Conservation (phyloP, 352 stramenopile genomes). For the Pythium plurisporium region DNA sequence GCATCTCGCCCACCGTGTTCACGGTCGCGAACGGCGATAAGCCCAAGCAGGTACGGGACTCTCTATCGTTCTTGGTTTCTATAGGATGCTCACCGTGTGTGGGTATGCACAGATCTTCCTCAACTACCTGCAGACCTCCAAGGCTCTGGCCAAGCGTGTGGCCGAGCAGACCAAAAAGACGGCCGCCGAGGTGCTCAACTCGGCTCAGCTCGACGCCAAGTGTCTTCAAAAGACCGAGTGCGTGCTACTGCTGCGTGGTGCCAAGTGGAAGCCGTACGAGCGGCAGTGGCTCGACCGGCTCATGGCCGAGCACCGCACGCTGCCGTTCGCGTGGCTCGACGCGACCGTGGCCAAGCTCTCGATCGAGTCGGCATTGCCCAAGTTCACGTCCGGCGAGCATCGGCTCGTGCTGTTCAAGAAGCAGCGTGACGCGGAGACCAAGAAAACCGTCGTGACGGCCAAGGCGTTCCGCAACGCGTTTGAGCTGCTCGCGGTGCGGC, state of each 20-base stretch:
- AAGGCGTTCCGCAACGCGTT: conserved; percentile 66
- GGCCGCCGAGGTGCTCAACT: conserved; percentile 56
- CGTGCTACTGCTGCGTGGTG: conserved; percentile 59
- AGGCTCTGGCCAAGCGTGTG: conserved; percentile 57
- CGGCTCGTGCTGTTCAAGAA: conserved; percentile 69
- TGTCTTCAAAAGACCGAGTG: conserved; percentile 61
- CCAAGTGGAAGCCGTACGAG: conserved; percentile 56
- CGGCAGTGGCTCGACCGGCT: conserved; percentile 69
- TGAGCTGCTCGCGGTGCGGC: conserved; percentile 43
- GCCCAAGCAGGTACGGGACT: conserved; percentile 61
- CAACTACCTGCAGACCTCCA: conserved; percentile 54
- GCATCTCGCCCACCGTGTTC: conserved; percentile 69
- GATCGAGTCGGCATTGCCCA: conserved; percentile 55
- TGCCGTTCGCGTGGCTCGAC: conserved; percentile 75
- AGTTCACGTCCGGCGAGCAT: conserved; percentile 38
- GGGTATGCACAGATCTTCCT: conserved; percentile 51
- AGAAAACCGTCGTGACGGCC: conserved; percentile 36
- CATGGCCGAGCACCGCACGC: conserved; percentile 45
- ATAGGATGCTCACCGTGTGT: not conserved
- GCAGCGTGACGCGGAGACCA: conserved; percentile 28
- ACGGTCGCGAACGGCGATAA: conserved; percentile 73
- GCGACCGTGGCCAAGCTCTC: conserved; percentile 59
- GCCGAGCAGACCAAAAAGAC: conserved; percentile 49
- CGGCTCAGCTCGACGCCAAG: conserved; percentile 55
- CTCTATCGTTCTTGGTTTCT: not conserved